Evolutionary conservation across 2,329 filamentous ascomycete genomes (phyloP), one percentile per base, ranked within the genome.

Genomic region (Fusarium musae): DNA sequence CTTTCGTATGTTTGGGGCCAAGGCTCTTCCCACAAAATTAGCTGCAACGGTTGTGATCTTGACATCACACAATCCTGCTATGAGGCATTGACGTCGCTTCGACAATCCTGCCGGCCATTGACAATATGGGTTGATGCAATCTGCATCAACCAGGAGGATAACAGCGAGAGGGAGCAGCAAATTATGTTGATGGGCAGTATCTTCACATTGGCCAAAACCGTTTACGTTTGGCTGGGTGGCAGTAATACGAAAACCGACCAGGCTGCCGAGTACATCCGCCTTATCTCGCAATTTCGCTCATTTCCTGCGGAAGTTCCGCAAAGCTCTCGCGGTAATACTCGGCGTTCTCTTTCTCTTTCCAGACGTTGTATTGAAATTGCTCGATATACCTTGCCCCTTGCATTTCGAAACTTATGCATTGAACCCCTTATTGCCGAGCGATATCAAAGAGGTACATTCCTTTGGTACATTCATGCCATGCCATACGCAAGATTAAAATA

Each of bases 291-390:
- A 2, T 28, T 46, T 28, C 43, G 43, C 3, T 0, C 0, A 10
- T 46, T 28, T 8, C 43, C 43, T 21, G 1, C 26, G 3, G 0
- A 15, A 9, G 3, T 28, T 0, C 17, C 23, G 2, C 17, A 0
- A 28, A 46, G 7, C 3, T 1, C 11, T 28, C 43, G 43, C 4
- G 0, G 5, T 0, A 4, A 9, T 13, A 6, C 23, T 15, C 4
- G 0, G 1, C 23, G 11, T 4, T 0, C 3, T 19, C 2, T 26
- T 4, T 0, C 3, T 19, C 2, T 26, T 32, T 11, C 3, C 0
- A 1, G 12, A 7, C 43, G 17, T 3, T 3, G 1, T 2, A 4
- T 13, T 28, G 5, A 3, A 0, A 28, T 28, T 15, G 43, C 9
- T 15, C 12, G 23, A 15, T 21, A 28, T 2, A 10, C 2, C 3